These are phyloP conservation scores for Tilletia setariae DNA, from an alignment of 1,284 basidiomycete species.

Conservation along the genomic window DNA sequence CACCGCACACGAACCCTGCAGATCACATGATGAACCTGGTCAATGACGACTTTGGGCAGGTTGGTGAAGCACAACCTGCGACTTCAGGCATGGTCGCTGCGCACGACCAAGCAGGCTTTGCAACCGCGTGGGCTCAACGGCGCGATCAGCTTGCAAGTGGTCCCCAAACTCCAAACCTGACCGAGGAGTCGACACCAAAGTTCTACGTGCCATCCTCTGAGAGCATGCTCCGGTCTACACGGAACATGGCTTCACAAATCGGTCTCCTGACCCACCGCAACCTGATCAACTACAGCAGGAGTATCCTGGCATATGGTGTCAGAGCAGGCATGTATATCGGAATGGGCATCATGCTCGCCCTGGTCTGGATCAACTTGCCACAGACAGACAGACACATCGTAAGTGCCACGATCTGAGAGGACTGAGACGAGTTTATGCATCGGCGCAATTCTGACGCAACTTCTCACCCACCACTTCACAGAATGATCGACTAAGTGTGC, in stretches of 20 bases:
- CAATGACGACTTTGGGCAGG: conserved; percentile 43
- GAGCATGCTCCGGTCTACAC: neutral
- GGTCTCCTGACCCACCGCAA: conserved; percentile 27
- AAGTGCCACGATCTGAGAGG: neutral
- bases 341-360: conserved; percentile 56
- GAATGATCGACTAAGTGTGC: conserved; percentile 49
- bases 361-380: conserved; percentile 64
- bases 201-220: neutral
- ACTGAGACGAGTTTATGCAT: neutral
- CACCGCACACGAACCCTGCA: conserved; percentile 45
- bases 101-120: no score
- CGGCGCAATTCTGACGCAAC: neutral
- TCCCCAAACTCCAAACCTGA: no score
- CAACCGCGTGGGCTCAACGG: no score
- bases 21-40: conserved; percentile 49
- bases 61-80: no score
- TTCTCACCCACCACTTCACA: neutral
- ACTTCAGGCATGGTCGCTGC: no score
- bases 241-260: no score
- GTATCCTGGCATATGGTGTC: conserved; percentile 66
- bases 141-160: no score
- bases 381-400: conserved; percentile 51
- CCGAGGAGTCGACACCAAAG: no score
- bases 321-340: conserved; percentile 63
- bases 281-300: conserved; percentile 51